These are phyloP conservation scores for Climacium dendroides DNA, from an alignment of 225 moss, liverwort and hornwort species.

Conservation along the genomic window DNA sequence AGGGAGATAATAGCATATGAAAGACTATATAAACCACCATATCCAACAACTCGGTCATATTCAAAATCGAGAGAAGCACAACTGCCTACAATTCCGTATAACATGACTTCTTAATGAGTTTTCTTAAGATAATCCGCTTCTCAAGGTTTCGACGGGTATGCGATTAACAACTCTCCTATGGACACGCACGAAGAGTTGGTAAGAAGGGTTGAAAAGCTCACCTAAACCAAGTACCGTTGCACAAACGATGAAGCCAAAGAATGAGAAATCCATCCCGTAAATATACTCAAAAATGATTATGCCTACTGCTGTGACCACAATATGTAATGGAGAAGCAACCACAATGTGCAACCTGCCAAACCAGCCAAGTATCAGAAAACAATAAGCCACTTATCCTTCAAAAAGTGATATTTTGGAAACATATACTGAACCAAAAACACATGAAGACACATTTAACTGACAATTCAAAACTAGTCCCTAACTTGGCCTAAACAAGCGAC, in stretches of 20 bases:
- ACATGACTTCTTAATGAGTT: background rate
- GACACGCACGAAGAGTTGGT: background rate
- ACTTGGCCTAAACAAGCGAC: background rate
- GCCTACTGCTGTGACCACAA: constrained; percentile 63
- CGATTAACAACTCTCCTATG: background rate
- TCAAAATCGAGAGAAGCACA: background rate
- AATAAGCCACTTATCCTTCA: background rate
- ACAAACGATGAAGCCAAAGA: constrained; percentile 75
- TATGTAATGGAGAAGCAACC: constrained; percentile 80
- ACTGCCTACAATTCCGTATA: background rate
- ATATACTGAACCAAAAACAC: background rate
- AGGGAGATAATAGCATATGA: background rate
- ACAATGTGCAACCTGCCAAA: constrained; percentile 69
- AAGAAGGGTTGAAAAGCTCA: background rate
- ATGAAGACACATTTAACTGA: background rate
- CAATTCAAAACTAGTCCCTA: background rate
- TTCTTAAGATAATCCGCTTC: background rate
- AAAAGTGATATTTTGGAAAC: background rate
- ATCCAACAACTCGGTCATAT: background rate
- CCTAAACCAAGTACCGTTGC: constrained; percentile 81
- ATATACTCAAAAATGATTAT: constrained; percentile 74
- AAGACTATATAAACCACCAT: background rate
- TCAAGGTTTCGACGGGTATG: background rate
- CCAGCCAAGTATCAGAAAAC: background rate
- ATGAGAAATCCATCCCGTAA: constrained; percentile 84